phyloP scores from a whole-genome alignment of 2,329 filamentous ascomycete genomes.

The Venturia pyrina region DNA sequence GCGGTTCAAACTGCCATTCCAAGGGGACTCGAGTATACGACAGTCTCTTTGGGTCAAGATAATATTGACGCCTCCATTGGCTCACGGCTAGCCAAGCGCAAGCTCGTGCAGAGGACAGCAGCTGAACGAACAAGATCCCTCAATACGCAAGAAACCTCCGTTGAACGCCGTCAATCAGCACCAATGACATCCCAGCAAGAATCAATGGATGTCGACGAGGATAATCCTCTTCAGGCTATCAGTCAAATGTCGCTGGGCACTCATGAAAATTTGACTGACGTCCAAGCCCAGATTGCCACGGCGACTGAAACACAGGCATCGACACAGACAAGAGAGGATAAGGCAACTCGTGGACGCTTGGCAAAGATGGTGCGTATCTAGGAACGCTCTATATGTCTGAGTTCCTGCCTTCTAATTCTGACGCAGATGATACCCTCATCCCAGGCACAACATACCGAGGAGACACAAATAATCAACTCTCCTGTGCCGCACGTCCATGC shows the following conservation, averaged over 20 bases:
- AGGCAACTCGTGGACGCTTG: neutral
- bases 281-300: neutral
- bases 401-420: neutral
- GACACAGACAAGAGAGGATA: slow-evolving; percentile 6
- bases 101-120: neutral
- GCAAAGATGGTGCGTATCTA: neutral
- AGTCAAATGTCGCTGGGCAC: neutral
- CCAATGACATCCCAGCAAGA: neutral
- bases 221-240: neutral
- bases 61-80: slow-evolving; percentile 21
- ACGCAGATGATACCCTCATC: neutral
- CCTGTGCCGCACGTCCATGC: neutral
- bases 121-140: neutral
- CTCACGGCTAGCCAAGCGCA: neutral
- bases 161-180: neutral
- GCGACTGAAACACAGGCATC: slow-evolving; percentile 2
- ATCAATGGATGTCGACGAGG: neutral
- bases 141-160: neutral
- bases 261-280: neutral
- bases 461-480: slow-evolving; percentile 2
- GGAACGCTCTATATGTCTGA: neutral
- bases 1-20: neutral
- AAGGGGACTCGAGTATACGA: slow-evolving; percentile 16
- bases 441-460: neutral
- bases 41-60: slow-evolving; percentile 17